Evolutionary conservation across 345 rosid genomes (phyloP), one percentile per base, ranked within the genome.

Genomic region (Salix brachista): DNA sequence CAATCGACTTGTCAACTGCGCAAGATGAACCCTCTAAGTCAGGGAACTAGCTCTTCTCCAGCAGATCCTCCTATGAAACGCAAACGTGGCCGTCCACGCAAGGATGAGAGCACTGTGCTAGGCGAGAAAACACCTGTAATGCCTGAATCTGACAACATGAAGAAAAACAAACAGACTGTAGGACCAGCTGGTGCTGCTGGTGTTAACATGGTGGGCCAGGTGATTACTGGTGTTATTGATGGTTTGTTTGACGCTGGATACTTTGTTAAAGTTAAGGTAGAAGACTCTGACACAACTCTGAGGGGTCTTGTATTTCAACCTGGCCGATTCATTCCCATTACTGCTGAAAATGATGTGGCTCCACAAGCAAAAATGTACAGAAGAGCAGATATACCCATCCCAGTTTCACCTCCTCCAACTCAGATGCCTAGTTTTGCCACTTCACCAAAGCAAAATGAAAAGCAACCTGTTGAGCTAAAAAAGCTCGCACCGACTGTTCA

Each of bases 201-300:
- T 26, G 72, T 19, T 42, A 80, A 71, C 48, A 80, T 90, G 91
- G 82, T 89, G 9, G 94, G 97, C 34, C 79, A 87, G 76, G 67
- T 36, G 54, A 83, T 92, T 71, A 75, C 86, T 67, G 94, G 97
- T 42, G 90, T 89, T 67, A 82, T 92, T 12, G 94, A 88, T 72
- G 89, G 90, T 73, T 71, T 88, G 32, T 88, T 89, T 67, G 94
- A 89, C 21, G 91, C 89, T 21, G 93, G 97, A 32, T 92, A 90
- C 70, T 74, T 89, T 60, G 84, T 92, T 34, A 87, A 83, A 42
- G 92, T 89, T 26, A 89, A 83, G 80, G 85, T 89, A n/a, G 85
- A 82, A 19, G 86, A 83, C 74, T 78, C 80, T 34, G 88, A 89
- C 68, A 88, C 75, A 4, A 77, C 79, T 70, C 86, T 90, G 60